phyloP scores from a whole-genome alignment of 1,284 basidiomycete genomes.

The Marasmius fiardii region DNA sequence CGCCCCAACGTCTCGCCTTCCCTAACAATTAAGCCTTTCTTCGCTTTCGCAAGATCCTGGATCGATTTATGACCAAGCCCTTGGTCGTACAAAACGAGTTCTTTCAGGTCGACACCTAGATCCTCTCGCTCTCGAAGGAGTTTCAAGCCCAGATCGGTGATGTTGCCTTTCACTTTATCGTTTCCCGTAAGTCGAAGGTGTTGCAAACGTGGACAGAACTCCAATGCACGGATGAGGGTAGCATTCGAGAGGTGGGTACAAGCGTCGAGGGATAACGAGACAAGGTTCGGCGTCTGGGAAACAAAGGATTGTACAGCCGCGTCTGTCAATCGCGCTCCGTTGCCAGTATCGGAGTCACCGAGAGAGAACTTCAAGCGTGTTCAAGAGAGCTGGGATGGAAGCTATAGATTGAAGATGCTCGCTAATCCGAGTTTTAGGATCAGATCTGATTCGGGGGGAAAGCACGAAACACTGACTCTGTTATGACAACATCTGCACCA shows the following conservation, averaged over 20 bases:
- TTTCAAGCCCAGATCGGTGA: not conserved
- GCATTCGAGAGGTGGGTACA: conserved; percentile 1
- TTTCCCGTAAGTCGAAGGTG: conserved; percentile 11
- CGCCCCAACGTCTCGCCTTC: conserved; percentile 11
- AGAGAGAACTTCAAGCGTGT: conserved; percentile 2
- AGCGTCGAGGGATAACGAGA: conserved; percentile 4
- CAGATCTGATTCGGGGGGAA: no score
- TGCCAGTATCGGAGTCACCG: conserved; percentile 11
- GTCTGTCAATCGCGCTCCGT: conserved; percentile 3
- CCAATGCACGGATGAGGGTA: conserved; percentile 4
- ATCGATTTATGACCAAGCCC: not conserved
- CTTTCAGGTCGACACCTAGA: conserved; percentile 6
- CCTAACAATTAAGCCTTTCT: conserved; percentile 1
- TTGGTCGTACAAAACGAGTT: conserved; percentile 9
- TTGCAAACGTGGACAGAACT: conserved; percentile 7
- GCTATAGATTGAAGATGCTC: conserved; percentile 6
- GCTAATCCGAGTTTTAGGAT: not conserved
- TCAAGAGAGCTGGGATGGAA: conserved; percentile 4
- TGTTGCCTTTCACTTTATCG: conserved; percentile 5
- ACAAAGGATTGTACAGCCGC: not conserved
- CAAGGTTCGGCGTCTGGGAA: conserved; percentile 8
- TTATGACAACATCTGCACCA: conserved; percentile 6
- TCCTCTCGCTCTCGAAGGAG: conserved; percentile 2
- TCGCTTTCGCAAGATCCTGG: conserved; percentile 1
- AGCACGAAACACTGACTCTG: not conserved